Evolutionary conservation across 257 asterid species (phyloP), one percentile per base, ranked within the genome.

Genomic region (Anisodus acutangulus): DNA sequence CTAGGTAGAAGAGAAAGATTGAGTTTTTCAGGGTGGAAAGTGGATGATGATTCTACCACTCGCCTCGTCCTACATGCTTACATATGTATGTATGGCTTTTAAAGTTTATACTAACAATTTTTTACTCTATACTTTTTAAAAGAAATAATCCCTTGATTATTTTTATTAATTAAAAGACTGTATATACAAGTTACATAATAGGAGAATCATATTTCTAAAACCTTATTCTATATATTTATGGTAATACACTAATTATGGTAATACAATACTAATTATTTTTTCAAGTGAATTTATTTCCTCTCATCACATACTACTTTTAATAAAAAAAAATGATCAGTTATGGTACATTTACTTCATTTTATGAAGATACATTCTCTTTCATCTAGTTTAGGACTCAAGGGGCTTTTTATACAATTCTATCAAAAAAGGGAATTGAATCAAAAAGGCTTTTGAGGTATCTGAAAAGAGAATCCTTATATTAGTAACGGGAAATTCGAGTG

Each of bases 1-100:
- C 82, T 93, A 90, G 94, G 90, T 8, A 85, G 93, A 88, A 91
- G 89, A 83, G 93, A 93, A 53, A 89, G 51, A 8, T 85, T 94
- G 87, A 93, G 97, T 83, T 94, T 93, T 85, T 92, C 98, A 6
- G 97, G 98, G 3, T 94, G 99, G 98, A 93, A 91, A 88, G 91
- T 91, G 91, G 93, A 94, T 35, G 98, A 94, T 54, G 95, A 93
- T 62, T 90, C 98, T 70, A 91, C 94, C 13, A 87, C 95, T 69
- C 95, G 98, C 72, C 90, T 95, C 9, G 97, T 95, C 86, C 90
- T 87, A 31, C 91, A 88, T 19, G 97, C 99, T 45, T 88, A 87
- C 67, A 95, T 86, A 91, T 95, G 99, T 12, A 66, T 9, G n/a
- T 9, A 63, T 10, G n/a, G 8, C 11, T 85, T 12, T 17, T 43